Base-by-base conservation (phyloP, 1,284 basidiomycete species). In the Cutaneotrichosporon spelunceum region DNA sequence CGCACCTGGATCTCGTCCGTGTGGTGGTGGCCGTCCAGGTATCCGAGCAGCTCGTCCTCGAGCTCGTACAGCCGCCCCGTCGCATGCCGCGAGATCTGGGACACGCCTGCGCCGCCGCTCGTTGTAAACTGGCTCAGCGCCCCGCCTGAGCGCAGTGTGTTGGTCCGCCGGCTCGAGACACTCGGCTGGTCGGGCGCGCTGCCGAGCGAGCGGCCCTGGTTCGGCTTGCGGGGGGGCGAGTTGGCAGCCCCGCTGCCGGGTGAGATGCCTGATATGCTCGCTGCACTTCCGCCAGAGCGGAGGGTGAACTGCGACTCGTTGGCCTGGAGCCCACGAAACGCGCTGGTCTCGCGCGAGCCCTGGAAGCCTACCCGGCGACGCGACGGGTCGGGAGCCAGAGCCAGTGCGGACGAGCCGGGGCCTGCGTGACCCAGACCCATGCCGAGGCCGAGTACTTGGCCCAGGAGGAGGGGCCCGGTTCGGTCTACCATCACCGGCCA, bases 11-110 rank as follows among this genome's bases (percentile, higher is more conserved):
- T 81, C 77, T 96, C 93, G 76, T 97, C 94, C 2, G 91, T 88
- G 76, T 93, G 89, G 78, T 93, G 92, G 61, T 88, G 87, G 4
- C 93, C 93, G 71, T 96, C 88, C 13, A 96, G 81, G 60, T 90
- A 77, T 5, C 81, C 69, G 24, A 85, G 71, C 42, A 96, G 71
- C 27, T 87, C 87, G 44, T 73, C 71, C 53, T 73, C 71, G 50
- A 72, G 65, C 57, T 69, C 68, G 56, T 66, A 59, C 36, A 57
- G 50, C 14, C 61, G 42, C 10, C 69, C 59, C 59, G 68, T 62
- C 55, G 61, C 56, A 70, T 65, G 63, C 55, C 66, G 53, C 57
- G 33, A 39, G 21, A 53, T 19, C 13, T 47, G 42, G 5, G 42
- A 47, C 0, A 48, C 44, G 21, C 60, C 59, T 61, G 27, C 62